phyloP scores from a whole-genome alignment of 306 rosid genomes.

The Fragaria vesca region DNA sequence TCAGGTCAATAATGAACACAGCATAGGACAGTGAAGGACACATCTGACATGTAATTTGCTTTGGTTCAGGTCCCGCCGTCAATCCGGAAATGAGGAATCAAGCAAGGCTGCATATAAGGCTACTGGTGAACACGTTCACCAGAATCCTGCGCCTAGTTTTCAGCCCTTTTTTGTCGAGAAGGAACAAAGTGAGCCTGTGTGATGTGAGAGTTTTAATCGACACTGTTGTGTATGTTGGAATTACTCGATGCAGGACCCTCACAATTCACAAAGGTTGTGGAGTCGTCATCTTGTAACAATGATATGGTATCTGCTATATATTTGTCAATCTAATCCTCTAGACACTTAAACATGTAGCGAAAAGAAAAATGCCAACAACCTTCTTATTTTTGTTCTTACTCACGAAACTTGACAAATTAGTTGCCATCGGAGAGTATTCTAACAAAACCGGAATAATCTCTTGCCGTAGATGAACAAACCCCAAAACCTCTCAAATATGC shows the following conservation, averaged over 20 bases:
- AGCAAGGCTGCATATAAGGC: conserved; percentile 31
- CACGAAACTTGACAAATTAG: too few species aligned
- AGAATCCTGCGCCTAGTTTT: not conserved
- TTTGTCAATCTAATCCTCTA: too few species aligned
- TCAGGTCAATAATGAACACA: not conserved
- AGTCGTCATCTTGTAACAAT: too few species aligned
- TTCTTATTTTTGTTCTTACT: too few species aligned
- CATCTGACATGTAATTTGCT: not conserved
- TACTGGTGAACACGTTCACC: conserved; percentile 8
- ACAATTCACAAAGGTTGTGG: too few species aligned
- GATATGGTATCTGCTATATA: too few species aligned
- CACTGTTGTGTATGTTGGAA: not conserved
- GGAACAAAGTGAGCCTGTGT: not conserved
- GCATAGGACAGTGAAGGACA: not conserved
- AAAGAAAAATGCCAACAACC: too few species aligned
- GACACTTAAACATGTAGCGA: too few species aligned
- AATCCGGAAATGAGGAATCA: conserved; percentile 32
- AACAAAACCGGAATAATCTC: too few species aligned
- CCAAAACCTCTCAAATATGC: too few species aligned
- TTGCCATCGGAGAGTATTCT: too few species aligned
- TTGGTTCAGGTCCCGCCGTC: conserved; percentile 31
- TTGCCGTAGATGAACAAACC: too few species aligned
- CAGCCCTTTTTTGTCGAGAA: conserved; percentile 2
- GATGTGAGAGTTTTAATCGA: not conserved
- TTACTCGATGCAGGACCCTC: not conserved